Base-by-base conservation (phyloP, 306 rosid species). In the Rosa chinensis region DNA sequence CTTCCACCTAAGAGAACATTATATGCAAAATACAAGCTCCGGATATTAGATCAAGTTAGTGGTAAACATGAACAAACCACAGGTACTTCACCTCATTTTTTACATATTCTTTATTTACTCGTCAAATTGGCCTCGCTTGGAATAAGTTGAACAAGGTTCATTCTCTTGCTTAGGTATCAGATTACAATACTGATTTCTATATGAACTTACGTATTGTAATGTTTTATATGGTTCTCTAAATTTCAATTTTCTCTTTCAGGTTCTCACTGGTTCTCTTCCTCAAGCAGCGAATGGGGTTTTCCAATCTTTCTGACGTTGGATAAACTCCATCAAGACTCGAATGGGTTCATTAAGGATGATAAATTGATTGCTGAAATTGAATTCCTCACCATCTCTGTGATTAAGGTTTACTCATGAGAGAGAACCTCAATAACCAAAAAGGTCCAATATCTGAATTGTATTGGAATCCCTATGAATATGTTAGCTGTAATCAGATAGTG, bases 1-100 rank as follows among this genome's bases (percentile, higher is more conserved):
- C 39, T 64, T 64, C 70, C 70, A 52, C 21, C 59, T 52, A 52
- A 17, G n/a, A 52, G 21, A 64, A 21, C 70, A 10, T 5, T 64
- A 52, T 63, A 32, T 66, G 70, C 43, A 37, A 66, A 66, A 37
- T 66, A 4, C 45, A 66, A 32, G 23, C 0, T 35, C 21, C 72
- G 72, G 72, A 39, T 67, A 67, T 18, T 67, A 32, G 72, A 67
- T 67, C 72, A 16, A 67, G 49, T 67, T 12, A 2, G 23, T 67
- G 72, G 8, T 39, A 67, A 67, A 40, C 72, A 67, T 20, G 42
- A 17, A 11, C 25, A 66, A 8, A 39, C 0, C 4, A 17, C 9
- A 35, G 47, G 47, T 66, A 66, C 20, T 37, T 37, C 45, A 3
- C 48, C 21, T 8, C 10, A 13, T 10, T 6, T 62, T 25, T 21